These are phyloP conservation scores for Tolypocladium pustulatum DNA, from an alignment of 2,329 filamentous ascomycete genomes.

Conservation along the genomic window DNA sequence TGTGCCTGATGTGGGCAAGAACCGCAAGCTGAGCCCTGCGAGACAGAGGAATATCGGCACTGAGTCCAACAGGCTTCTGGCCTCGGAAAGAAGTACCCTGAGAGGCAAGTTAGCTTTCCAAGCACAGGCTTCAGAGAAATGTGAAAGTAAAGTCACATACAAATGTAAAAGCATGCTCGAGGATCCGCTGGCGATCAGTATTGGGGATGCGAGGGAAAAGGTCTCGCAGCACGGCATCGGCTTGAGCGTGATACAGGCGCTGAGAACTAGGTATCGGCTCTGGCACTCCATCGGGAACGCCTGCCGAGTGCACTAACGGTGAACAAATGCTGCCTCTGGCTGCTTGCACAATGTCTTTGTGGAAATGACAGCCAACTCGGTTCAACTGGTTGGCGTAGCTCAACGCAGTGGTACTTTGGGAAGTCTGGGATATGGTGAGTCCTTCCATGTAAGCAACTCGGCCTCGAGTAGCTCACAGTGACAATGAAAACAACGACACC, in stretches of 20 bases:
- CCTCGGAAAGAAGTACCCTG: constrained; percentile 38
- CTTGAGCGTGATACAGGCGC: constrained; percentile 50
- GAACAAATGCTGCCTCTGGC: constrained; percentile 26
- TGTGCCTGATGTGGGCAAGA: constrained; percentile 56
- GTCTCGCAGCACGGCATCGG: constrained; percentile 51
- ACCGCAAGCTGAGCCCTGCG: constrained; percentile 55
- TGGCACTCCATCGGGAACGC: constrained; percentile 23
- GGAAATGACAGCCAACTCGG: constrained; percentile 50
- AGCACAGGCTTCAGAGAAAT: background rate
- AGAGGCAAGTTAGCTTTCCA: constrained; percentile 6
- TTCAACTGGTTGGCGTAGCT: constrained; percentile 42
- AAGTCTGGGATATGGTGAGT: constrained; percentile 13
- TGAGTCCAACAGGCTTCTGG: constrained; percentile 47
- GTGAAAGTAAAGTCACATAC: constrained; percentile 25
- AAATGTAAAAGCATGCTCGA: constrained; percentile 53
- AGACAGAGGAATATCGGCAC: constrained; percentile 43
- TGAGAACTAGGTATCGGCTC: constrained; percentile 49
- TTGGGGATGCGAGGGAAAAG: constrained; percentile 56
- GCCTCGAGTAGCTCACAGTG: constrained; percentile 31
- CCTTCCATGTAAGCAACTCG: too few species aligned
- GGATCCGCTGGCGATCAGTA: constrained; percentile 51
- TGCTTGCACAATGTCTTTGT: constrained; percentile 47
- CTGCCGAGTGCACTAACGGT: constrained; percentile 10
- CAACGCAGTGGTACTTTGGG: constrained; percentile 20
- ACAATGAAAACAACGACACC: constrained; percentile 58